A percentile compares a stretch with the other conserved stretches of the same genome.
phyloP scores from a whole-genome alignment of 2,329 filamentous ascomycete genomes.

The Tolypocladium ophioglossoides region DNA sequence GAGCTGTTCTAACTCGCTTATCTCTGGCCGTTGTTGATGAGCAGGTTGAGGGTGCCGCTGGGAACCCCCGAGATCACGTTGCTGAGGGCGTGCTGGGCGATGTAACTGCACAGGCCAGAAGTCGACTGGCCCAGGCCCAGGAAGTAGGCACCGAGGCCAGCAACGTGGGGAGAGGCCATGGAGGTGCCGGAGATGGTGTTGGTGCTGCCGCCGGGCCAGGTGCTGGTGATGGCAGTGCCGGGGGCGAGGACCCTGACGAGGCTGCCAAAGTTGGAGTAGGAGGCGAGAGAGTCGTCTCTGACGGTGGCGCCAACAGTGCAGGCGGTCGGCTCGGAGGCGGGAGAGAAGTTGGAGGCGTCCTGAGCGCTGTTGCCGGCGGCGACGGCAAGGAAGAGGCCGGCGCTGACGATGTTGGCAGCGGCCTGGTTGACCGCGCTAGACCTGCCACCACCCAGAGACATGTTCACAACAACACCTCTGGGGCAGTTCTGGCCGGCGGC shows the following conservation, averaged over 20 bases:
- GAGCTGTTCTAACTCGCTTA: no score
- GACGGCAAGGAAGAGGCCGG: constrained; percentile 41
- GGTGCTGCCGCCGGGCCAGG: constrained; percentile 30
- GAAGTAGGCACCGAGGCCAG: constrained; percentile 30
- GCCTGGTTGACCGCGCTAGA: constrained; percentile 37
- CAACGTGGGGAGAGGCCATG: constrained; percentile 28
- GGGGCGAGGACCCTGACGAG: constrained; percentile 39
- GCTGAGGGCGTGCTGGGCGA: constrained; percentile 30
- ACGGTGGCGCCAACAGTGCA: constrained; percentile 40
- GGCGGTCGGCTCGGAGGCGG: constrained; percentile 29
- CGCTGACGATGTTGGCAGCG: constrained; percentile 28
- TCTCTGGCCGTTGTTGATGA: constrained; percentile 42
- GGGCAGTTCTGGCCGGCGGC: constrained; percentile 23
- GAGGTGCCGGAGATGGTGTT: constrained; percentile 31
- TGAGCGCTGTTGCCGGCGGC: constrained; percentile 38
- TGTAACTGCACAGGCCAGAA: constrained; percentile 34
- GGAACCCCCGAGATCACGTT: constrained; percentile 29
- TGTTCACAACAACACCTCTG: constrained; percentile 37
- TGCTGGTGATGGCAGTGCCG: constrained; percentile 31
- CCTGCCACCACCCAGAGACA: constrained; percentile 40
- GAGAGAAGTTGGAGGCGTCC: constrained; percentile 33
- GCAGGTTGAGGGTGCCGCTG: constrained; percentile 35
- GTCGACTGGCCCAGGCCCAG: constrained; percentile 32
- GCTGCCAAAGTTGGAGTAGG: constrained; percentile 39
- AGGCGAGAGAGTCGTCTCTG: constrained; percentile 23